Conservation (phyloP, 192 early-diverging fungal species). For the Gonapodya prolifera region DNA sequence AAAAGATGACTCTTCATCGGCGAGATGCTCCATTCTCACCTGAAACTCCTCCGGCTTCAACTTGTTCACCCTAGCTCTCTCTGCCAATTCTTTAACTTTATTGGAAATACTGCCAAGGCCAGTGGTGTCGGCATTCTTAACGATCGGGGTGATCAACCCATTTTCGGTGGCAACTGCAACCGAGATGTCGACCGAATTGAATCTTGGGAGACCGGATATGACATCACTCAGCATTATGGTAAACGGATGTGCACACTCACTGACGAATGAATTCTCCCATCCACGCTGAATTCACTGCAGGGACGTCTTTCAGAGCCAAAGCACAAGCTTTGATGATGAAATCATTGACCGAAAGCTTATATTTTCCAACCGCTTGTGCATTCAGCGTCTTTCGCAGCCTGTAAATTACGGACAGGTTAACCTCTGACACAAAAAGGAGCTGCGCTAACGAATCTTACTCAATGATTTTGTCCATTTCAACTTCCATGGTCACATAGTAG, state of each 20-base stretch:
- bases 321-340: slow-evolving; percentile 94
- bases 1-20: neutral
- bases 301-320: slow-evolving; percentile 77
- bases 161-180: slow-evolving; percentile 89
- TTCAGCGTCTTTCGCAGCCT: slow-evolving; percentile 79
- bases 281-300: slow-evolving; percentile 87
- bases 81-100: slow-evolving; percentile 72
- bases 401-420: neutral
- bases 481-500: slow-evolving; percentile 61
- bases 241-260: slow-evolving; percentile 24
- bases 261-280: slow-evolving; percentile 82
- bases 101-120: slow-evolving; percentile 78
- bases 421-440: slow-evolving; percentile 3
- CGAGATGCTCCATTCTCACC: slow-evolving; percentile 11
- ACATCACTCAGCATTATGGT: neutral
- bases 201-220: slow-evolving; percentile 21
- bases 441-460: slow-evolving; percentile 18
- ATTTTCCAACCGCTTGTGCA: slow-evolving; percentile 60
- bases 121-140: slow-evolving; percentile 65
- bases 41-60: slow-evolving; percentile 93
- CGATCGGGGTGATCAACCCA: slow-evolving; percentile 94
- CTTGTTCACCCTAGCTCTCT: slow-evolving; percentile 73
- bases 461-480: slow-evolving; percentile 71
- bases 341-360: slow-evolving; percentile 97
- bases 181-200: slow-evolving; percentile 82